phyloP scores from a whole-genome alignment of 78 protist species.

The Salpingoeca rosetta region DNA sequence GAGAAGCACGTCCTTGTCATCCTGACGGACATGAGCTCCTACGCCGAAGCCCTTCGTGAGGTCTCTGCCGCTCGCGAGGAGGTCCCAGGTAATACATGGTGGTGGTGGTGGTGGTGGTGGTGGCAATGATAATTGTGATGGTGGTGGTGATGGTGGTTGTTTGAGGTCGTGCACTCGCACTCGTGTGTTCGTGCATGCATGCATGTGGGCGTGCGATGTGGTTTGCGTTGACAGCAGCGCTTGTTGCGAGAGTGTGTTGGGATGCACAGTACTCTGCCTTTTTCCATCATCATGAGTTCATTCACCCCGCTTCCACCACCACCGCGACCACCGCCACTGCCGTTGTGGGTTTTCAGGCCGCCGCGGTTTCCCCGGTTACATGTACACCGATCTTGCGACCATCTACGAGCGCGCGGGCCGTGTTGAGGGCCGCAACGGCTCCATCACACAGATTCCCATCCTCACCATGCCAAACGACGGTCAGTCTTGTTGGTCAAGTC shows the following conservation, averaged over 20 bases:
- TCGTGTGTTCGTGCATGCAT: no score
- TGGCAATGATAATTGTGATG: no score
- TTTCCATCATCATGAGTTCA: neutral
- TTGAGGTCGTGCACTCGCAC: no score
- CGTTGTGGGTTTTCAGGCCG: no score
- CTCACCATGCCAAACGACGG: conserved; percentile 97
- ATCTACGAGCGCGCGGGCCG: conserved; percentile 99
- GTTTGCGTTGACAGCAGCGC: no score
- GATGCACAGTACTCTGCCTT: neutral
- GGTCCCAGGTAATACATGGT: conserved; percentile 96
- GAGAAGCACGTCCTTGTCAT: conserved; percentile 98
- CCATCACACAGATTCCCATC: conserved; percentile 99
- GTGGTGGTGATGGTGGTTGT: no score
- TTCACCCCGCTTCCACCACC: conserved; percentile 49
- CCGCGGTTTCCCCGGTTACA: conserved; percentile 99
- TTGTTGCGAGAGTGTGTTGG: no score
- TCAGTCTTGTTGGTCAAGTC: neutral
- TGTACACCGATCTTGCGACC: conserved; percentile 99
- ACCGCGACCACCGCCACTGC: no score
- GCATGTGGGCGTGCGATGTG: no score
- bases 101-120: no score
- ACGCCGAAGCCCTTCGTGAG: conserved; percentile 99
- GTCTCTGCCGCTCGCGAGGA: conserved; percentile 91
- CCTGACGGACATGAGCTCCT: conserved; percentile 98
- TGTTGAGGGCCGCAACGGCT: conserved; percentile 92